Evolutionary conservation across 352 stramenopile species (phyloP).

Genomic region (Globisporangium solare): DNA sequence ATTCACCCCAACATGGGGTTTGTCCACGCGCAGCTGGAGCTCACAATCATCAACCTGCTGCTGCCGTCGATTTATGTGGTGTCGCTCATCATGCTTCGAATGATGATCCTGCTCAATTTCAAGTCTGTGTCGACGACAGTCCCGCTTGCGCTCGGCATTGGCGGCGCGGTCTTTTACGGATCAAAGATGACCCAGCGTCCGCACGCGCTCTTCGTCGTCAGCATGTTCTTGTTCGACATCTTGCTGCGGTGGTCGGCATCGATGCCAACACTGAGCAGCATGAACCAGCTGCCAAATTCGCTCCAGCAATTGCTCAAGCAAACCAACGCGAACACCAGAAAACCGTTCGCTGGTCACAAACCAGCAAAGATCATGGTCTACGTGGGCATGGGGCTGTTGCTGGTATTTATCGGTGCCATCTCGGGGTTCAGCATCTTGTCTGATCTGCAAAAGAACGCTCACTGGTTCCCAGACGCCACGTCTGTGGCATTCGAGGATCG

Average conservation of each 20-base stretch:
- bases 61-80: conserved; percentile 85
- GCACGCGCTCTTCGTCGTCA: conserved; percentile 69
- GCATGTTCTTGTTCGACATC: conserved; percentile 73
- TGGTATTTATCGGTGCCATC: conserved; percentile 64
- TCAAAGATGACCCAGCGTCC: conserved; percentile 77
- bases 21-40: conserved; percentile 81
- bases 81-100: conserved; percentile 71
- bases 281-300: conserved; percentile 32
- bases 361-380: conserved; percentile 64
- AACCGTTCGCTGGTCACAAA: conserved; percentile 43
- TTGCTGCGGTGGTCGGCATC: conserved; percentile 52
- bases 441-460: conserved; percentile 54
- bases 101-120: conserved; percentile 53
- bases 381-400: conserved; percentile 50
- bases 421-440: conserved; percentile 76
- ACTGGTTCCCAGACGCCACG: conserved; percentile 80
- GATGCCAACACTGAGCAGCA: conserved; percentile 41
- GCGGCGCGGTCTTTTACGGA: conserved; percentile 49
- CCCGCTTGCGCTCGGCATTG: conserved; percentile 45
- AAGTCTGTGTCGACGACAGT: conserved; percentile 42
- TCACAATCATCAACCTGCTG: conserved; percentile 87
- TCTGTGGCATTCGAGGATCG: conserved; percentile 56
- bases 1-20: conserved; percentile 83
- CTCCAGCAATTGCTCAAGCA: conserved; percentile 67
- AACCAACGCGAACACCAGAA: conserved; percentile 35